Evolutionary conservation across 331 rosid species (phyloP), one percentile per base, ranked within the genome.

Genomic region (Prunus yedoensis): DNA sequence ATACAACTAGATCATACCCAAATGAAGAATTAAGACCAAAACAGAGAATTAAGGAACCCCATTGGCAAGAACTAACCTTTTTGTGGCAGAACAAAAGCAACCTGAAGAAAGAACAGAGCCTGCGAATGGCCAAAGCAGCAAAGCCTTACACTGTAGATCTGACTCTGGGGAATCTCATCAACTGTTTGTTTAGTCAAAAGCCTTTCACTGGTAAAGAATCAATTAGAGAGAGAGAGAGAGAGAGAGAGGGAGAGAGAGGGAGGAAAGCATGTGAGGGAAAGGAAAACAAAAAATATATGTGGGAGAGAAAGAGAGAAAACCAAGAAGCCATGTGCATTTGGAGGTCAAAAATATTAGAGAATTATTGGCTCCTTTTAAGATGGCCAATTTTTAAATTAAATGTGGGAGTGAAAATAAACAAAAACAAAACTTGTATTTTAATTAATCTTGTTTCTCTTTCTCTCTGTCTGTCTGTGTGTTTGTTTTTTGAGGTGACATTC

Each of bases 241-340:
- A 32, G 86, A 85, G 68, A 63, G n/a, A n/a, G n/a, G n/a, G 35
- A 32, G 86, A 85, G 85, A 80, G 68, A 1, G 78, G 78, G 53
- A 63, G 53, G 41, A 81, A n/a, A 81, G 88, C 89, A 85, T 86
- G 95, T 89, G 91, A 86, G 72, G 74, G 73, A 83, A 85, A 73
- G 79, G 66, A 60, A 83, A 77, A 73, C 84, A 69, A 77, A 87
- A 78, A 68, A 78, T 25, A 79, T 78, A 71, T 69, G 61, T 20
- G 73, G 79, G 27, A 84, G 83, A 86, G 72, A 51, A 68, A 85
- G 82, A 86, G 88, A 87, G 91, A 83, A 82, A 83, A 85, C 87
- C 92, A 88, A 84, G 96, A 86, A 88, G 86, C 89, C 97, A 92
- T 90, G 97, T 89, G 97, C 89, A 86, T 86, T 81, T 50, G 83